Base-by-base conservation (phyloP, 1,139 yeast species). In the Geotrichum fermentans region DNA sequence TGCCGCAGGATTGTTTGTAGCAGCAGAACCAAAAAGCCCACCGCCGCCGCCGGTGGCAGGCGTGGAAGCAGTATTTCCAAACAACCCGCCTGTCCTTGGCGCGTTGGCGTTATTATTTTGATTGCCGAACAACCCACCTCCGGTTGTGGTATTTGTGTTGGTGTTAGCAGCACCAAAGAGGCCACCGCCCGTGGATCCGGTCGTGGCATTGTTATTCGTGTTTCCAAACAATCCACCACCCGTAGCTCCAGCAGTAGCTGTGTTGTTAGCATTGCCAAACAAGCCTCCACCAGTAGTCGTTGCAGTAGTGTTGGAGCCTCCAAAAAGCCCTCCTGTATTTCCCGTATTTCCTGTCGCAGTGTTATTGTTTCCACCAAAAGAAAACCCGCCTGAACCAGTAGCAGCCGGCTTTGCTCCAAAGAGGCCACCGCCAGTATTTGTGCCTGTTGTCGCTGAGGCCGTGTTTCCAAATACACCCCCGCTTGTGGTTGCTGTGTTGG, bases 71-170 rank as follows among this genome's bases (percentile, higher is more conserved):
- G 60, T 65, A 40, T 49, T 49, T 16, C 58, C 56, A 40, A 45
- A 40, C 2, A 45, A 35, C 74, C 51, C 38, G 35, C 51, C 51
- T 14, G 46, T 35, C 24, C 40, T 20, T 3, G 54, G 28, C 6
- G 28, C 28, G 18, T 49, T 42, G 32, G 35, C 29, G 22, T 36
- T 22, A 13, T 24, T 32, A 22, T 20, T 32, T 44, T 54, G 55
- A 52, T 56, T 60, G 1, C 75, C 75, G 61, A 71, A 72, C 20
- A 68, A 58, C 7, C 75, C 72, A 7, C 73, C 39, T 20, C 43
- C 44, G 1, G 41, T 33, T 11, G 40, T 43, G 30, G 22, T 35
- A 20, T 33, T 35, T 16, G 38, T 45, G 37, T 26, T 18, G 16
- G 45, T 4, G 10, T 45, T 28, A 6, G 41, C 38, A 10, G 42